These are phyloP conservation scores for Fusarium aywerte DNA, from an alignment of 2,329 filamentous ascomycete species.

Conservation along the genomic window DNA sequence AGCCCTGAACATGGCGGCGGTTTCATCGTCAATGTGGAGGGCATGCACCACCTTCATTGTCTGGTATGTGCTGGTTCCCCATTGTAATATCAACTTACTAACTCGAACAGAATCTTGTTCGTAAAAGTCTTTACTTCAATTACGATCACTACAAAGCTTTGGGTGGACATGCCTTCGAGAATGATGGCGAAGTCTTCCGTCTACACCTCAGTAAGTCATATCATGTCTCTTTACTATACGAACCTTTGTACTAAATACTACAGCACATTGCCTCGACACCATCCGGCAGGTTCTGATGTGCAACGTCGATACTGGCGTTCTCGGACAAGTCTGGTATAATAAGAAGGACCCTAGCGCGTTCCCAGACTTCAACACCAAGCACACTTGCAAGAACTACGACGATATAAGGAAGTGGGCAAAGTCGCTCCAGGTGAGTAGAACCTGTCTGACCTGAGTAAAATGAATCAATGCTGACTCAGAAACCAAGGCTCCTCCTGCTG, in stretches of 20 bases:
- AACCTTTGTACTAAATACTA: not conserved
- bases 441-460: rapidly evolving
- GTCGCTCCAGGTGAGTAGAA: constrained; percentile 56
- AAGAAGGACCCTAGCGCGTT: constrained; percentile 59
- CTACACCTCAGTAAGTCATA: constrained; percentile 64
- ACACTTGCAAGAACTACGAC: constrained; percentile 68
- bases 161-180: constrained; percentile 64
- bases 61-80: constrained; percentile 52
- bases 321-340: constrained; percentile 70
- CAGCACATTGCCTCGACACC: constrained; percentile 68
- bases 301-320: constrained; percentile 67
- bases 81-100: not conserved
- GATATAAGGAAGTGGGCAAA: constrained; percentile 65
- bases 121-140: constrained; percentile 69
- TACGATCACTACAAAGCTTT: constrained; percentile 65
- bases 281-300: constrained; percentile 73
- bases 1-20: constrained; percentile 66
- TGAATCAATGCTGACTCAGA: not conserved
- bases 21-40: constrained; percentile 67
- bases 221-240: rapidly evolving
- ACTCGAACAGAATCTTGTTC: constrained; percentile 62
- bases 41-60: constrained; percentile 68
- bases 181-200: constrained; percentile 64
- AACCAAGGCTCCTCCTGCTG: constrained; percentile 35
- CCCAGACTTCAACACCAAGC: constrained; percentile 71